phyloP scores from a whole-genome alignment of 2,329 filamentous ascomycete species.

The Amesomyces nigricolor region DNA sequence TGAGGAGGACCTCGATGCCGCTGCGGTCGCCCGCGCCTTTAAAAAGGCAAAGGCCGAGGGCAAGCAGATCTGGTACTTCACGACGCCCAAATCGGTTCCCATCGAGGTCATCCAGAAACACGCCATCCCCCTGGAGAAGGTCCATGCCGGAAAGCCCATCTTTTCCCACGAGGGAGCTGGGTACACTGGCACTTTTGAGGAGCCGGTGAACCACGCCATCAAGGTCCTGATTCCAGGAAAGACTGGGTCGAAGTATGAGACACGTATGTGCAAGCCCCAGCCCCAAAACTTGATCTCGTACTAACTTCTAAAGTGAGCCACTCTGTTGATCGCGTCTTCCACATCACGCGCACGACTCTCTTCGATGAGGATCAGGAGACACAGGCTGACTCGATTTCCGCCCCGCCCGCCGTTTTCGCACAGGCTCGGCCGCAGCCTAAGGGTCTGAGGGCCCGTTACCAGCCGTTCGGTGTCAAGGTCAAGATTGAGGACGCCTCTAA shows the following conservation, averaged over 20 bases:
- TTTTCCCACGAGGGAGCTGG: constrained; percentile 59
- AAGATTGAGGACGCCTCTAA: constrained; percentile 42
- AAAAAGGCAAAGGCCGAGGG: constrained; percentile 54
- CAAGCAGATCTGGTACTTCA: constrained; percentile 79
- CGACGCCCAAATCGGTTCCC: constrained; percentile 63
- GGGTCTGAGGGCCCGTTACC: constrained; percentile 61
- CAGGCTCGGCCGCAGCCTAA: constrained; percentile 59
- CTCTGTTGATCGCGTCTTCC: constrained; percentile 54
- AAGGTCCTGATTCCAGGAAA: constrained; percentile 57
- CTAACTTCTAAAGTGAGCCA: constrained; percentile 35
- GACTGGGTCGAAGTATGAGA: constrained; percentile 48
- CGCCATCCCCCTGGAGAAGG: constrained; percentile 53
- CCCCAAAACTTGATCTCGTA: constrained; percentile 12
- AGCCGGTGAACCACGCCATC: constrained; percentile 46
- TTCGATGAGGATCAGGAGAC: constrained; percentile 40
- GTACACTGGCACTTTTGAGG: constrained; percentile 55
- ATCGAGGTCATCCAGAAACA: constrained; percentile 61
- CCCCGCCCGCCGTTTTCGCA: constrained; percentile 41
- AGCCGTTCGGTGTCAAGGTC: constrained; percentile 53
- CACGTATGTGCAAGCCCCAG: constrained; percentile 39
- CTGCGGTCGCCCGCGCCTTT: constrained; percentile 50
- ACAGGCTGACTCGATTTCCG: constrained; percentile 7
- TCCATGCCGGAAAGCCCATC: constrained; percentile 46
- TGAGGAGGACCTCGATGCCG: constrained; percentile 37
- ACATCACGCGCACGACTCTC: constrained; percentile 58